phyloP scores from a whole-genome alignment of 2,329 filamentous ascomycete species.

The Trichoderma sp. region DNA sequence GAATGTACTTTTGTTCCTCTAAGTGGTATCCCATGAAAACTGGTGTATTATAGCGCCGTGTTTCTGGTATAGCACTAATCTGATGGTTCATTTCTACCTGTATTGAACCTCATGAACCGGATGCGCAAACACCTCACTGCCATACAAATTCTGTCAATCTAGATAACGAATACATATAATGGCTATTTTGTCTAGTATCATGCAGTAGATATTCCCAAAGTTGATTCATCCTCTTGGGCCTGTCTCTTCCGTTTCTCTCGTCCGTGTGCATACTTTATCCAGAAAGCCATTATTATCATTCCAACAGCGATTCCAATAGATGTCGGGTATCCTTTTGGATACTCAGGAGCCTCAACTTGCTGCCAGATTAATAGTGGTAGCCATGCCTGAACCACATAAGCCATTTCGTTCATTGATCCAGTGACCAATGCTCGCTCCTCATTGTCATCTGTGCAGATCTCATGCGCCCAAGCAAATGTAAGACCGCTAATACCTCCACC shows the following conservation, averaged over 20 bases:
- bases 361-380: slow-evolving; percentile 65
- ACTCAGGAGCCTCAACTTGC: slow-evolving; percentile 59
- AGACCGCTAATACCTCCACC: slow-evolving; percentile 47
- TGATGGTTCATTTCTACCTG: too few species aligned
- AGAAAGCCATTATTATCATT: slow-evolving; percentile 50
- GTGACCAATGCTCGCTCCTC: slow-evolving; percentile 67
- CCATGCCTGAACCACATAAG: slow-evolving; percentile 68
- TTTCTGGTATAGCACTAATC: not conserved
- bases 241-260: slow-evolving; percentile 32
- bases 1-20: too few species aligned
- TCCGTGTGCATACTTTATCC: slow-evolving; percentile 45
- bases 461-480: slow-evolving; percentile 48
- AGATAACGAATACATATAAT: not conserved
- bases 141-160: not conserved
- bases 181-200: not conserved
- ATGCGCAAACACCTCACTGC: not conserved
- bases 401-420: slow-evolving; percentile 66
- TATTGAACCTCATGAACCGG: not conserved
- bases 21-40: too few species aligned
- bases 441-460: slow-evolving; percentile 50
- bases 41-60: not conserved
- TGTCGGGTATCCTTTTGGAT: slow-evolving; percentile 60
- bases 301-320: slow-evolving; percentile 46
- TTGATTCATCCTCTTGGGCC: not conserved
- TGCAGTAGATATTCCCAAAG: not conserved